A percentile compares a stretch with the other conserved stretches of the same genome.
These are phyloP conservation scores for Symmetrospora coprosmae DNA, from an alignment of 768 basidiomycete species.

Conservation along the genomic window DNA sequence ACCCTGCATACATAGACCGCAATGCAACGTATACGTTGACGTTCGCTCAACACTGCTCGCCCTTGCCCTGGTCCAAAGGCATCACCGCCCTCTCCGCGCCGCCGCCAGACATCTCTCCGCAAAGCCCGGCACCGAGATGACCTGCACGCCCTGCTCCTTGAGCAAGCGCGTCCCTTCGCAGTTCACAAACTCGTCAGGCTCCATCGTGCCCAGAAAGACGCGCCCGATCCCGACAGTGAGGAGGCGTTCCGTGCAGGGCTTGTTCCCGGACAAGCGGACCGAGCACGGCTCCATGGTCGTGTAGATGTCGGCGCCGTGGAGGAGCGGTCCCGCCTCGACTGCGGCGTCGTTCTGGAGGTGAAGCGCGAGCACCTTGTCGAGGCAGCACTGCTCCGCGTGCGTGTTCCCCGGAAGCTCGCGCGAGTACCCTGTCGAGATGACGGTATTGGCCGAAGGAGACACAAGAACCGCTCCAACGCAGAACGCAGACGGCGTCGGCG, in stretches of 20 bases:
- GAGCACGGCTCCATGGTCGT: slow-evolving; percentile 97
- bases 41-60: no score
- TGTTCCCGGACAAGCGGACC: slow-evolving; percentile 65
- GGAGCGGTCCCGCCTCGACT: slow-evolving; percentile 35
- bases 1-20: no score
- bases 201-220: slow-evolving; percentile 76
- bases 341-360: slow-evolving; percentile 46
- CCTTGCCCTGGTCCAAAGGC: no score
- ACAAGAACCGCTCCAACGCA: slow-evolving; percentile 73
- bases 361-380: slow-evolving; percentile 48
- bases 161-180: slow-evolving; percentile 74
- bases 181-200: slow-evolving; percentile 84
- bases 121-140: slow-evolving; percentile 57
- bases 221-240: slow-evolving; percentile 53
- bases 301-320: slow-evolving; percentile 59
- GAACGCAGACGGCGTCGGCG: slow-evolving; percentile 60
- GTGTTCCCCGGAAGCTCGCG: slow-evolving; percentile 86
- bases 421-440: slow-evolving; percentile 70
- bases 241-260: slow-evolving; percentile 72
- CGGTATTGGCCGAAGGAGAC: slow-evolving; percentile 20
- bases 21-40: no score
- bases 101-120: slow-evolving; percentile 65
- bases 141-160: slow-evolving; percentile 54
- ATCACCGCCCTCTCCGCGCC: slow-evolving; percentile 49
- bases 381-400: slow-evolving; percentile 89